These are phyloP conservation scores for Nakazawaea ambrosiae DNA, from an alignment of 805 yeast genomes.

Conservation along the genomic window DNA sequence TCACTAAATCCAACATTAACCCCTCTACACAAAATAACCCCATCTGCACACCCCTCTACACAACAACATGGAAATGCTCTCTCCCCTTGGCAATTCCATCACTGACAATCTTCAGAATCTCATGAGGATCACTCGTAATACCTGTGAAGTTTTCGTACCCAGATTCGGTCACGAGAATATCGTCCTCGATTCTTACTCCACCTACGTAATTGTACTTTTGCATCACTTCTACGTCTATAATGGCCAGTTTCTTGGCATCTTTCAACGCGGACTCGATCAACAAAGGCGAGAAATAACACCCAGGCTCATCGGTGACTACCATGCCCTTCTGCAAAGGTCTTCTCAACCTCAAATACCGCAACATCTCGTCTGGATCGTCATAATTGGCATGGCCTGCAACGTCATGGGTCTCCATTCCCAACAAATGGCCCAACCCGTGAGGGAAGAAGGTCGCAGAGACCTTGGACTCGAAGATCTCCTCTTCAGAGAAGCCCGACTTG, in stretches of 20 bases:
- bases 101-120: slow-evolving; percentile 69
- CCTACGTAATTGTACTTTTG: slow-evolving; percentile 83
- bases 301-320: slow-evolving; percentile 95
- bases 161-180: slow-evolving; percentile 64
- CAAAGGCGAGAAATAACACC: slow-evolving; percentile 83
- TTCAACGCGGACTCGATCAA: slow-evolving; percentile 59
- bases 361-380: slow-evolving; percentile 71
- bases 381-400: slow-evolving; percentile 88
- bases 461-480: slow-evolving; percentile 64
- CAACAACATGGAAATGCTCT: slow-evolving; percentile 54
- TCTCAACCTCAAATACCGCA: slow-evolving; percentile 74
- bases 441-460: slow-evolving; percentile 82
- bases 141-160: slow-evolving; percentile 81
- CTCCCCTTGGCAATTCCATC: slow-evolving; percentile 59
- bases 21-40: too few relatives aligned
- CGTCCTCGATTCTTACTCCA: slow-evolving; percentile 97
- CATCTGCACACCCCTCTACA: too few relatives aligned
- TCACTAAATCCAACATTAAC: too few relatives aligned
- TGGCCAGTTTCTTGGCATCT: slow-evolving; percentile 42
- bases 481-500: slow-evolving; percentile 41
- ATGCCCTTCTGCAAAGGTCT: slow-evolving; percentile 65
- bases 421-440: slow-evolving; percentile 90
- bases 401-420: slow-evolving; percentile 96
- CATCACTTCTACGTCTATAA: slow-evolving; percentile 57
- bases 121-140: slow-evolving; percentile 80